Percentiles rank a stretch among this genome's conserved stretches.
phyloP scores from a whole-genome alignment of 768 basidiomycete genomes.

The Trametes villosa region DNA sequence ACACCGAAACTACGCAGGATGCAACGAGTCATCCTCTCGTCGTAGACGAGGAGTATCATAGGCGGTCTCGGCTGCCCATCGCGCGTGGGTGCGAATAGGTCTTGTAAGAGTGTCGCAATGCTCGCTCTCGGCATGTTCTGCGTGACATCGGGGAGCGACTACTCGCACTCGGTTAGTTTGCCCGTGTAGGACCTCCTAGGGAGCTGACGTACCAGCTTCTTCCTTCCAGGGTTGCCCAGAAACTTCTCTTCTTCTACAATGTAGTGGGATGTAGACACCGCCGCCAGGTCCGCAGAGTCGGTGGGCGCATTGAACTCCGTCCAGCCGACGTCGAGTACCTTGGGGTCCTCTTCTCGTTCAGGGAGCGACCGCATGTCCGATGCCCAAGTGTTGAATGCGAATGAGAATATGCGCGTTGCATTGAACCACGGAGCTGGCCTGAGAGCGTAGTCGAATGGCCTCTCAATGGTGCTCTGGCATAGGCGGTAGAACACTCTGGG shows the following conservation, averaged over 20 bases:
- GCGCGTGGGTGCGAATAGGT: slow-evolving; percentile 21
- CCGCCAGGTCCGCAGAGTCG: slow-evolving; percentile 13
- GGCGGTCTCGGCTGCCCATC: slow-evolving; percentile 34
- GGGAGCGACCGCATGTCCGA: slow-evolving; percentile 37
- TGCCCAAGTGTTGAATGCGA: slow-evolving; percentile 42
- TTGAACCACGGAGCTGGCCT: slow-evolving; percentile 37
- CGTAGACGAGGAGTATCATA: slow-evolving; percentile 51
- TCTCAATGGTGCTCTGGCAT: slow-evolving; percentile 25
- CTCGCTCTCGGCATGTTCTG: slow-evolving; percentile 2
- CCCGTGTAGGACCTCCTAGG: background rate
- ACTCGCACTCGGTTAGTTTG: background rate
- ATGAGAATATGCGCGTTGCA: slow-evolving; percentile 39
- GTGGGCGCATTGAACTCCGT: slow-evolving; percentile 42
- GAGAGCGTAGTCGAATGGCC: slow-evolving; percentile 36
- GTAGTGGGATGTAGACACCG: slow-evolving; percentile 15
- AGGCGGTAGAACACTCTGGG: slow-evolving; percentile 25
- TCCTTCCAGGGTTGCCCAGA: slow-evolving; percentile 23
- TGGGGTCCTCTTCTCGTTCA: slow-evolving; percentile 39
- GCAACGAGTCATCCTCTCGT: slow-evolving; percentile 43
- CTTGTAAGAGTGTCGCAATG: slow-evolving; percentile 14
- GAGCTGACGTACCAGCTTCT: slow-evolving; percentile 14
- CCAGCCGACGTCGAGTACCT: slow-evolving; percentile 44
- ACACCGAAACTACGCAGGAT: slow-evolving; percentile 47
- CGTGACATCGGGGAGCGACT: slow-evolving; percentile 13
- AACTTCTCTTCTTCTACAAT: slow-evolving; percentile 21